Conservation (phyloP, 2,329 filamentous ascomycete genomes). For the Colletotrichum liaoningense region DNA sequence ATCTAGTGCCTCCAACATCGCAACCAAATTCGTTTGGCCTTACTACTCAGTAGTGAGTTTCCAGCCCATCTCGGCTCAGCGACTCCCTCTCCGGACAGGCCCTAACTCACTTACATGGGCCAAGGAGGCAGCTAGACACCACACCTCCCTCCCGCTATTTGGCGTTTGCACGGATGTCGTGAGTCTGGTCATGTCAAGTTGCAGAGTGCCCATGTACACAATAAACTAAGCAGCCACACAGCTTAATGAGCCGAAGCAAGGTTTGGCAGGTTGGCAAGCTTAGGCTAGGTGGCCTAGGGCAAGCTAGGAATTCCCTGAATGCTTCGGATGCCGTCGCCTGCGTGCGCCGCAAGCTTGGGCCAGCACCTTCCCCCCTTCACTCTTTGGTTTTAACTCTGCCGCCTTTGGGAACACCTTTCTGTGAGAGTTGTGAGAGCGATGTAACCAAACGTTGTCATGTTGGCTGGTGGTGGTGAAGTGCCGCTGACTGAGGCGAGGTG, state of each 20-base stretch:
- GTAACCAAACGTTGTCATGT: background rate
- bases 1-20: constrained; percentile 4
- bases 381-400: background rate
- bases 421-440: constrained; percentile 3
- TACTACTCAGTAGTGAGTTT: background rate
- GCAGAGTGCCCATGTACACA: background rate
- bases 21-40: background rate
- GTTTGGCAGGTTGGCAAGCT: background rate
- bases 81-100: constrained; percentile 4
- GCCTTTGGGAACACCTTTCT: background rate
- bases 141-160: background rate
- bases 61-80: constrained; percentile 11
- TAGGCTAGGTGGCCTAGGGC: background rate
- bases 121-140: background rate
- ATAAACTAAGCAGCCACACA: background rate
- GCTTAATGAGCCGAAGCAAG: background rate
- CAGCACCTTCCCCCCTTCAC: background rate
- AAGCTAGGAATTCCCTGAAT: background rate
- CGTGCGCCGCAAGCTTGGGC: constrained; percentile 5
- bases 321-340: background rate
- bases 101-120: constrained; percentile 10
- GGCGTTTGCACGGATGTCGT: background rate
- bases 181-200: background rate
- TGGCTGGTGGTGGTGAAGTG: background rate
- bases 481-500: constrained; percentile 20